Evolutionary conservation across 305 asterid species (phyloP), one percentile per base, ranked within the genome.

Genomic region (Petunia hybrid): DNA sequence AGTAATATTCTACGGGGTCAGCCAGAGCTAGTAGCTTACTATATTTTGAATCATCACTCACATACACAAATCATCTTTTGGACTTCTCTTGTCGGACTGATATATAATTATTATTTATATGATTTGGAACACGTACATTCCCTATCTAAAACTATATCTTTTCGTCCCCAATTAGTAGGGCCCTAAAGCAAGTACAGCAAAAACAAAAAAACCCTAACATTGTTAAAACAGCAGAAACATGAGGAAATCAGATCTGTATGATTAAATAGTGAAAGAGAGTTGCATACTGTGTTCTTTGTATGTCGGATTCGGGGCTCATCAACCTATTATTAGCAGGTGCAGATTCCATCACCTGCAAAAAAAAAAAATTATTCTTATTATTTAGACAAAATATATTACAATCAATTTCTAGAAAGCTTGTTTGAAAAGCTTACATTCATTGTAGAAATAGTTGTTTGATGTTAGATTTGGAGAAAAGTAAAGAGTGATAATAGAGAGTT

Each of bases 281-380:
- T 22, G 16, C 63, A 7, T 73, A 73, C 78, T 73, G 78, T 36
- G 78, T 73, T 51, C 63, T 51, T 46, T 73, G 78, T 35, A 73
- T 73, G 36, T 73, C 78, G 36, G 78, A 38, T 51, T 73, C 78
- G 6, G 63, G 62, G 14, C 78, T 36, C 63, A 51, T 73, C 53
- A 73, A 51, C 36, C 78, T 51, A 73, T 35, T 73, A 48, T 73
- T 36, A 13, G 63, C 63, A 36, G 78, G 78, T 12, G 78, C 14
- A 48, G 78, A 73, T 12, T 73, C 78, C 63, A 73, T 73, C 64
- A 73, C 61, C 78, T 73, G 63, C 4, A 51, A 51, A 73, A 6
- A 73, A 22, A 22, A 22, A 22, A 22, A 0, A 22, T 0, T 0
- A 22, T 22, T 22, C 31, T 36, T 46, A 36, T 51, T 41, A 73